phyloP scores from a whole-genome alignment of 139 green algal species.

The Chlamydomonas incerta region DNA sequence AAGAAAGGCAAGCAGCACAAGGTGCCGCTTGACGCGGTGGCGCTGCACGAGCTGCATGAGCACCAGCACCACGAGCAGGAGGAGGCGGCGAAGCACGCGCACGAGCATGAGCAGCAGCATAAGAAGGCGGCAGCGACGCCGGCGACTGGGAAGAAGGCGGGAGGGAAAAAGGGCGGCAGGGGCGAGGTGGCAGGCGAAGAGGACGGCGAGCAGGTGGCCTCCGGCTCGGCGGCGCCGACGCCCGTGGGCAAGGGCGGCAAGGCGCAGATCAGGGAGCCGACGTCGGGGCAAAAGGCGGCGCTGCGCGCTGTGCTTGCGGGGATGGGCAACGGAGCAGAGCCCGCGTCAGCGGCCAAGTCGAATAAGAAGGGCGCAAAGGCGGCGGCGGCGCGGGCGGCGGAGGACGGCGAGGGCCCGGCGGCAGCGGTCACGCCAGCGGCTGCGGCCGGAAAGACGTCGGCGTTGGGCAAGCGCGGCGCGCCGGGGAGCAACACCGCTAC shows the following conservation, averaged over 20 bases:
- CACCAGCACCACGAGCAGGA: not conserved
- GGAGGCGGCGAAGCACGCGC: not conserved
- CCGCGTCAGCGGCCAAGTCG: not conserved
- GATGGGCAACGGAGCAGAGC: not conserved
- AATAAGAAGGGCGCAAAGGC: not conserved
- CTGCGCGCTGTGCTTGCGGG: slow-evolving; percentile 7
- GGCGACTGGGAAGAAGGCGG: not conserved
- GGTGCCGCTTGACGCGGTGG: not conserved
- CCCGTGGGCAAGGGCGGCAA: not conserved
- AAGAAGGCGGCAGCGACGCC: not conserved
- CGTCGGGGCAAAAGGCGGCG: slow-evolving; percentile 30
- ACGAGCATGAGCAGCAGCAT: slow-evolving; percentile 14
- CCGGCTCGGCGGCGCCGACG: not conserved
- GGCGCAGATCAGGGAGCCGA: slow-evolving; percentile 14
- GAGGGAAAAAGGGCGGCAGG: not conserved
- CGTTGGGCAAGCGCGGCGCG: slow-evolving; percentile 24
- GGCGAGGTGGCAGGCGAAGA: not conserved
- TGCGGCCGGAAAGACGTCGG: not conserved
- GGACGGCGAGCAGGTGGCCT: no score
- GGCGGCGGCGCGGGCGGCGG: not conserved
- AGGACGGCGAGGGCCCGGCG: not conserved
- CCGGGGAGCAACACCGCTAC: not conserved
- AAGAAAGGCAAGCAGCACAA: slow-evolving; percentile 18
- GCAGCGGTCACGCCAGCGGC: not conserved
- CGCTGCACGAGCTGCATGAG: not conserved